Conservation (phyloP, 2,329 filamentous ascomycete genomes). For the Fusarium cicatricum region DNA sequence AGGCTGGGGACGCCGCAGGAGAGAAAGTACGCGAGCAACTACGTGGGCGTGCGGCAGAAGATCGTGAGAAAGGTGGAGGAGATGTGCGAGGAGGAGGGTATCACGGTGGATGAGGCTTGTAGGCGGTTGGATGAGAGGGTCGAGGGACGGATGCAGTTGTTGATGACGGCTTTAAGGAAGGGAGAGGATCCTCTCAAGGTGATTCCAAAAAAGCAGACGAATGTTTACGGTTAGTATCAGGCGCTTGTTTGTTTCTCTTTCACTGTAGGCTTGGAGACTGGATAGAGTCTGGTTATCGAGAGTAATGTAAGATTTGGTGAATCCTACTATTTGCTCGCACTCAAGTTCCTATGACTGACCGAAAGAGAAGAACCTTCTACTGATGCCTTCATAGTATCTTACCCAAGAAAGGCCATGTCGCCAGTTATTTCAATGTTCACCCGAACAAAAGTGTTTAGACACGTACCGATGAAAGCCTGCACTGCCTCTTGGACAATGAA, state of each 20-base stretch:
- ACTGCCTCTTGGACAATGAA: neutral
- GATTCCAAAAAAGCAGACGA: slow-evolving; percentile 9
- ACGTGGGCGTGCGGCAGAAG: slow-evolving; percentile 35
- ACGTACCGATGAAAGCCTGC: neutral
- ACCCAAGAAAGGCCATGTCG: too few species aligned
- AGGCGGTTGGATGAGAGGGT: slow-evolving; percentile 29
- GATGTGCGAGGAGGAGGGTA: slow-evolving; percentile 11
- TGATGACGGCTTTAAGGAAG: slow-evolving; percentile 31
- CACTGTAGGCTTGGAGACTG: too few species aligned
- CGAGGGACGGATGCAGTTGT: slow-evolving; percentile 37
- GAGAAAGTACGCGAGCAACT: slow-evolving; percentile 41
- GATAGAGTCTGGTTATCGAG: too few species aligned
- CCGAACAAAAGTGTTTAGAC: neutral
- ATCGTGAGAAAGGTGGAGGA: slow-evolving; percentile 32
- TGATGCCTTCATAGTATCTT: too few species aligned
- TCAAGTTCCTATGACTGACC: too few species aligned
- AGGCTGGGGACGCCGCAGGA: slow-evolving; percentile 25
- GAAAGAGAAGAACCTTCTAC: too few species aligned
- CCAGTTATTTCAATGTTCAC: too few species aligned
- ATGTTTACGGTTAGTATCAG: neutral
- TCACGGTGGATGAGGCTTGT: slow-evolving; percentile 15
- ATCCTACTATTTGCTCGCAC: too few species aligned
- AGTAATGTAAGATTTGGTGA: too few species aligned
- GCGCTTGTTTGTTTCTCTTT: too few species aligned
- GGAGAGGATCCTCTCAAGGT: slow-evolving; percentile 34